Evolutionary conservation across 2,329 filamentous ascomycete species (phyloP).

Genomic region (Ceratocystiopsis sp.): DNA sequence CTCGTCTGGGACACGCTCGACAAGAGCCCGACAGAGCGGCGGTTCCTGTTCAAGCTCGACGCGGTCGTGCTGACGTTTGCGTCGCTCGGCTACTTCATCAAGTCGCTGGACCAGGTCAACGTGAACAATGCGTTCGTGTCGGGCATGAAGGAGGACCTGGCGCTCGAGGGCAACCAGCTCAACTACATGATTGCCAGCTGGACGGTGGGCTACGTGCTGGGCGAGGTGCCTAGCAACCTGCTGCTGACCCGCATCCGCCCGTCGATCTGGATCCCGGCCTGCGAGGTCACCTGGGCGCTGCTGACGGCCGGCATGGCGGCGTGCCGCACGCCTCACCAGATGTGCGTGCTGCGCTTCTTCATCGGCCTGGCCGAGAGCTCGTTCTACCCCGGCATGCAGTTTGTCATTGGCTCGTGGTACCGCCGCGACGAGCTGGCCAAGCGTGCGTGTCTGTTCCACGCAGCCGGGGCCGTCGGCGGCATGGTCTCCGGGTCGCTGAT

Average conservation of each 20-base stretch:
- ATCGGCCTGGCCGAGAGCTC: conserved; percentile 24
- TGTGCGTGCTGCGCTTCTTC: conserved; percentile 26
- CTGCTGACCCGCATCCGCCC: conserved; percentile 24
- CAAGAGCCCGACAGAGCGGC: conserved; percentile 17
- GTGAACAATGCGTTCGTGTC: conserved; percentile 27
- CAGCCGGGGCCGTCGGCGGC: conserved; percentile 32
- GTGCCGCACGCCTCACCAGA: conserved; percentile 17
- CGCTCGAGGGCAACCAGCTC: conserved; percentile 23
- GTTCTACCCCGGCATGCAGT: conserved; percentile 24
- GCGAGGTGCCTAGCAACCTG: conserved; percentile 20
- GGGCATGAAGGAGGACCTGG: conserved; percentile 26
- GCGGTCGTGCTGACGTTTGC: conserved; percentile 20
- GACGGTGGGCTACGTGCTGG: conserved; percentile 23
- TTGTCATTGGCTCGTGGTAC: conserved; percentile 29
- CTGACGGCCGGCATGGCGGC: conserved; percentile 18
- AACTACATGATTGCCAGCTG: conserved; percentile 18
- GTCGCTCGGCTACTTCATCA: conserved; percentile 26
- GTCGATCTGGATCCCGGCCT: conserved; percentile 24
- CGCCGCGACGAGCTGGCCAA: conserved; percentile 30
- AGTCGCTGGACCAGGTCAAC: conserved; percentile 24
- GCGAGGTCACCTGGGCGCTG: conserved; percentile 20
- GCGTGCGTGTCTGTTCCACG: conserved; percentile 28
- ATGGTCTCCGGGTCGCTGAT: conserved; percentile 43
- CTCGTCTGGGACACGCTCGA: conserved; percentile 31
- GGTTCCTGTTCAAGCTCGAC: conserved; percentile 19